These are phyloP conservation scores for Rhizopogon vulgaris DNA, from an alignment of 768 basidiomycete genomes.

Conservation along the genomic window DNA sequence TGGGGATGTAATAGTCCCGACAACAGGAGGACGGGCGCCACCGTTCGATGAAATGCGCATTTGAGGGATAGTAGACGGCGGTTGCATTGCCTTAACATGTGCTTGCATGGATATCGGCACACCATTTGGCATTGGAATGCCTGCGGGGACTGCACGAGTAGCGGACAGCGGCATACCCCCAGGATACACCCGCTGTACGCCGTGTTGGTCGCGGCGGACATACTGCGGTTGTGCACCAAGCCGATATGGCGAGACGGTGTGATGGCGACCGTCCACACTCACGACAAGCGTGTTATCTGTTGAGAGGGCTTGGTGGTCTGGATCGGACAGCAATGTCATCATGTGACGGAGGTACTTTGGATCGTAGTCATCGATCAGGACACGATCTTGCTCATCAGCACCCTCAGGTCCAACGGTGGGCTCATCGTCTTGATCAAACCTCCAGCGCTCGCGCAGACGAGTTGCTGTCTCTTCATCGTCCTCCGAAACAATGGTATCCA, in stretches of 20 bases:
- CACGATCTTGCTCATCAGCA: conserved; percentile 60
- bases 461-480: conserved; percentile 35
- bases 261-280: conserved; percentile 44
- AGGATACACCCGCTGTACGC: conserved; percentile 13
- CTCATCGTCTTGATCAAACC: conserved; percentile 60
- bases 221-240: conserved; percentile 24
- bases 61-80: conserved; percentile 46
- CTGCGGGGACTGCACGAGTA: conserved; percentile 13
- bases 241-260: conserved; percentile 43
- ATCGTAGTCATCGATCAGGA: conserved; percentile 68
- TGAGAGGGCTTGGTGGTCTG: conserved; percentile 43
- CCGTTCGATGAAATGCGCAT: conserved; percentile 59
- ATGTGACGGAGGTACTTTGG: conserved; percentile 50
- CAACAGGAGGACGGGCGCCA: conserved; percentile 44
- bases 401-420: conserved; percentile 52
- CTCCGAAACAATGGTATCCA: conserved; percentile 22
- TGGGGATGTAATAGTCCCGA: conserved; percentile 25
- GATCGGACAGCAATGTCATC: conserved; percentile 52
- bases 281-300: conserved; percentile 45
- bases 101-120: conserved; percentile 55
- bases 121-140: conserved; percentile 31
- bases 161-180: conserved; percentile 22
- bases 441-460: conserved; percentile 55
- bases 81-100: conserved; percentile 55
- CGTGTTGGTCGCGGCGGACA: conserved; percentile 20